Base-by-base conservation (phyloP, 257 asterid species). In the Solanum bulbocastanum region DNA sequence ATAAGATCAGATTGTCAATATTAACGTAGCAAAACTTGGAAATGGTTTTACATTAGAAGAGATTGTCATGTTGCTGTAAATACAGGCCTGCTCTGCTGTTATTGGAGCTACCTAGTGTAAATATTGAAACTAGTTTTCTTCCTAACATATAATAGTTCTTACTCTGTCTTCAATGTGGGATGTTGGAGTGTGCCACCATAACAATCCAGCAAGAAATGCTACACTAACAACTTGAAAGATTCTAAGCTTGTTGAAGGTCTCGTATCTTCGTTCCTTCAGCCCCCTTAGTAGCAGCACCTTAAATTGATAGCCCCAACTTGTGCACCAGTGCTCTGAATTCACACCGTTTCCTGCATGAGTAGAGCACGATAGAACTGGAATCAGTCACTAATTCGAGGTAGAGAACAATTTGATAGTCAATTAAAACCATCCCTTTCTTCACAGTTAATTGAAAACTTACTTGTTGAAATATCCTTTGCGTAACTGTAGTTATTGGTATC, bases 161-260 rank as follows among this genome's bases (percentile, higher is more conserved):
- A 97, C 99, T 6, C 98, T 93, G 89, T 97, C 99, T 86, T 92
- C 99, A 33, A 97, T 91, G 91, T 96, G 99, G 81, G 99, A 97
- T 39, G 96, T 79, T 36, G 99, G 99, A 88, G 99, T 96, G 84
- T 87, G 98, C 99, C 99, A 97, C 99, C 99, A 96, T 5, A 97
- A 92, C 32, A 97, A 97, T 60, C 99, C 99, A 15, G 94, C 99
- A 25, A 97, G 98, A 83, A 93, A 87, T 10, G 99, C 99, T 76
- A 97, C 98, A 58, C 98, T 97, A 76, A 95, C 87, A 87, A 97
- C 99, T 92, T 97, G 99, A 93, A 96, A 94, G 93, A 97, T 96
- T 89, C 98, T 88, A 79, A 97, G 89, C 91, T 91, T 91, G 94
- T 96, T 97, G 92, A 96, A 97, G 88, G 99, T 94, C 87, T 97